Percentiles rank a stretch among this genome's conserved stretches.
phyloP scores from a whole-genome alignment of 2,329 filamentous ascomycete genomes.

The Teratosphaeria gauchensis region DNA sequence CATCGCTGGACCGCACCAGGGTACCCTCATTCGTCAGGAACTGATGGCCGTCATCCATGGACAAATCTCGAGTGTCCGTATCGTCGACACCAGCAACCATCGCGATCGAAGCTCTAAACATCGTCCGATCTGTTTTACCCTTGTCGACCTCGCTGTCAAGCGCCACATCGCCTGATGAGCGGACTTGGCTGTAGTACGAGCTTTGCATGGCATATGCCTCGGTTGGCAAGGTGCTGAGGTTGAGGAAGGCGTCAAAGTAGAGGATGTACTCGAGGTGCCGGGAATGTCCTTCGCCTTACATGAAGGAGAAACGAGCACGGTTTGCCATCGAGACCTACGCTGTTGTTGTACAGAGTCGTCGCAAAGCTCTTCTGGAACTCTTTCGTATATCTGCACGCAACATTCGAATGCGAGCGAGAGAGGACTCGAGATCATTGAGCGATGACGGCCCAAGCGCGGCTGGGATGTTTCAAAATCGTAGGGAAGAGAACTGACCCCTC shows the following conservation, averaged over 20 bases:
- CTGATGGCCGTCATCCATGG: constrained; percentile 33
- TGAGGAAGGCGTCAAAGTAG: constrained; percentile 39
- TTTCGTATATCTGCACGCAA: constrained; percentile 31
- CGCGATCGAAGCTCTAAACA: constrained; percentile 35
- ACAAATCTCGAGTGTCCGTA: constrained; percentile 34
- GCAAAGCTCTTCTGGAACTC: constrained; percentile 27
- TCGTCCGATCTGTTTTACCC: constrained; percentile 36
- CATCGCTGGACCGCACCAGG: constrained; percentile 35
- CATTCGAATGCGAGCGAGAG: constrained; percentile 40
- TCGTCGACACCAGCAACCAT: constrained; percentile 22
- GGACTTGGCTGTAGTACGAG: constrained; percentile 40
- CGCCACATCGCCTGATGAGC: constrained; percentile 37
- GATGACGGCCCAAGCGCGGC: no score
- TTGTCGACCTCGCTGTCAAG: constrained; percentile 35
- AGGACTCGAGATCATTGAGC: no score
- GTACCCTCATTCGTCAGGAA: constrained; percentile 36
- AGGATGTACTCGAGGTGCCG: constrained; percentile 43
- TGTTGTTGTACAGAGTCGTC: constrained; percentile 34
- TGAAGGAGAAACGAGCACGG: constrained; percentile 37
- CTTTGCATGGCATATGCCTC: constrained; percentile 43
- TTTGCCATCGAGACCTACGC: constrained; percentile 31
- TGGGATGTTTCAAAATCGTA: no score
- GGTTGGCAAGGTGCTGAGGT: constrained; percentile 38
- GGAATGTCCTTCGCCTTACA: constrained; percentile 28
- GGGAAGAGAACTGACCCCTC: no score